Evolutionary conservation across 306 rosid genomes (phyloP), one percentile per base, ranked within the genome.

Genomic region (Lathyrus tuberosus): DNA sequence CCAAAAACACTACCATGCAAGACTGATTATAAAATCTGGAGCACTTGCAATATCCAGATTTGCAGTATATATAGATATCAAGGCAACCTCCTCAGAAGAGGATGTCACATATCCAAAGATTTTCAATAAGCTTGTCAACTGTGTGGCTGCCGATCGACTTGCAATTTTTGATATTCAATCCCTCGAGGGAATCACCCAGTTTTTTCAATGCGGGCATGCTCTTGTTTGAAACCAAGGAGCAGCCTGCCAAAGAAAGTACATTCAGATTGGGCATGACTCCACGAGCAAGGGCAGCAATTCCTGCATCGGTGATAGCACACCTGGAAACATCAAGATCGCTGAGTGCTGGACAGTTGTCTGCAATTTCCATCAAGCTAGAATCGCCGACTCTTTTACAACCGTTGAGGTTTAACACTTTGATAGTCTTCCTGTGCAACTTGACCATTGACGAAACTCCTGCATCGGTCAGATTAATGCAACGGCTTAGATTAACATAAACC

Each of bases 141-240:
- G 86, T 24, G 65, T 84, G 70, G 67, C 79, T 69, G 83, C 89
- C 83, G 81, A 89, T 83, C 30, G 72, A 79, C 2, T 83, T 91
- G 88, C 99, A 95, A 51, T 79, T 80, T 75, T 73, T 87, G 52
- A 95, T 78, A 72, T 95, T 95, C 37, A 95, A 79, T 18, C 99
- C 99, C 43, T 57, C n/a, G 3, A 95, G 97, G 30, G 85, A 73
- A 66, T 70, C 41, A 6, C 97, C 95, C 78, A 91, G 17, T 26
- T 83, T 82, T 9, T 60, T 77, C 76, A 95, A 79, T 30, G 92
- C 83, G 5, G 72, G 56, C 75, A 89, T 37, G 67, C 97, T 79
- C 84, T 82, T 87, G 68, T 86, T 83, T 4, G 99, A 78, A 44
- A 91, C 76, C 20, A 13, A 44, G 12, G 79, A 10, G 82, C 99